A percentile compares a stretch with the other conserved stretches of the same genome.
phyloP scores from a whole-genome alignment of 1,284 basidiomycete species.

The Tilletia setariae region DNA sequence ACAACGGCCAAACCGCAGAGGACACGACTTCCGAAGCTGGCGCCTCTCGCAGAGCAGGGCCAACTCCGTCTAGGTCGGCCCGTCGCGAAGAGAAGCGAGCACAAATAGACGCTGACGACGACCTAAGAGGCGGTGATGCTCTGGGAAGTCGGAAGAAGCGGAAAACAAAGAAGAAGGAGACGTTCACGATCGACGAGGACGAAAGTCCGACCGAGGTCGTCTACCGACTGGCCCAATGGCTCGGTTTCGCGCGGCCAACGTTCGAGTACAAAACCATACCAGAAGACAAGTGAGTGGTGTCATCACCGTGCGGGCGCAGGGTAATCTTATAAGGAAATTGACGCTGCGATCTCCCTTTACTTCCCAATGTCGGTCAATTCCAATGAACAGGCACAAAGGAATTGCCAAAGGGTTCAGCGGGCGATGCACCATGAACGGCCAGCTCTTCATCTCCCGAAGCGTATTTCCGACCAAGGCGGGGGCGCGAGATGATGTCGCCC shows the following conservation, averaged over 20 bases:
- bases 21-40: no score
- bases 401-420: not conserved
- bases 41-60: no score
- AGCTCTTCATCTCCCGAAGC: not conserved
- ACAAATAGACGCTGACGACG: slow-evolving; percentile 1
- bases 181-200: not conserved
- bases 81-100: not conserved
- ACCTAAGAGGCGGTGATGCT: not conserved
- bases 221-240: not conserved
- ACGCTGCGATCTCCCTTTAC: not conserved
- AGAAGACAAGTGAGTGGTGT: not conserved
- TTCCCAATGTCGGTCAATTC: no score
- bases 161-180: not conserved
- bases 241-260: not conserved
- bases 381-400: no score
- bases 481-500: not conserved
- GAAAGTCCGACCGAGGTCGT: not conserved
- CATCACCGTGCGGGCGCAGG: not conserved
- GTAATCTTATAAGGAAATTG: not conserved
- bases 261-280: not conserved
- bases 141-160: not conserved
- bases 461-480: not conserved
- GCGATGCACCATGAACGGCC: slow-evolving; percentile 1
- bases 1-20: not conserved
- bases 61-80: not conserved